Evolutionary conservation across 1,139 yeast genomes (phyloP).

Genomic region (Candida sp.): DNA sequence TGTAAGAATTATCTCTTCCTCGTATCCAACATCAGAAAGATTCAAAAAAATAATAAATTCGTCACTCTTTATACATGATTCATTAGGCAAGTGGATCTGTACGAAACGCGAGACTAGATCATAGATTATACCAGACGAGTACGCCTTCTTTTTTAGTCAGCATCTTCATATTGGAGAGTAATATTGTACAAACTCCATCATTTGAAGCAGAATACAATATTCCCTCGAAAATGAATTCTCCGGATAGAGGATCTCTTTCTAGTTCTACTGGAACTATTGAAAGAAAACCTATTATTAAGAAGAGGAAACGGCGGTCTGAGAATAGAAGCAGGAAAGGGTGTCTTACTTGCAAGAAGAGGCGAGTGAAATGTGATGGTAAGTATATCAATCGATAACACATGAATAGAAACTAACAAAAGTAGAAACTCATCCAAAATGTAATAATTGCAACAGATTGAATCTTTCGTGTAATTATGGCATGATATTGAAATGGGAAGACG

Average conservation of each 20-base stretch:
- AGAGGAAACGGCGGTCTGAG: conserved; percentile 6
- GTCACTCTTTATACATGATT: neutral
- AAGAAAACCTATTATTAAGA: neutral
- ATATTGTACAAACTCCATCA: neutral
- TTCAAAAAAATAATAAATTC: too few species aligned
- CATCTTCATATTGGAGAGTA: neutral
- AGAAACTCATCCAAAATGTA: conserved; percentile 22
- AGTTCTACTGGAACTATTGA: neutral
- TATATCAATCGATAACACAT: conserved; percentile 2
- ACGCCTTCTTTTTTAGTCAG: neutral
- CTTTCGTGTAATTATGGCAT: conserved; percentile 16
- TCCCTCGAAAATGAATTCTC: neutral
- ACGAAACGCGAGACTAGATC: neutral
- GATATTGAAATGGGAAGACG: conserved; percentile 29
- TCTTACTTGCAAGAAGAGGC: conserved; percentile 18
- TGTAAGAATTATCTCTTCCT: neutral
- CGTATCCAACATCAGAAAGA: neutral
- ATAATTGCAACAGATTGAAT: conserved; percentile 16
- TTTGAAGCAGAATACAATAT: neutral
- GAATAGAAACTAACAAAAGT: conserved; percentile 5
- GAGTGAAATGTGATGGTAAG: conserved; percentile 26
- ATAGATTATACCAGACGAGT: neutral
- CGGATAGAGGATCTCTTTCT: neutral
- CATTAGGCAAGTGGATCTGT: neutral
- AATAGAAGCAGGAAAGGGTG: conserved; percentile 23